A percentile compares a stretch with the other conserved stretches of the same genome.
These are phyloP conservation scores for Colletotrichum australisinense DNA, from an alignment of 2,329 filamentous ascomycete species.

Conservation along the genomic window DNA sequence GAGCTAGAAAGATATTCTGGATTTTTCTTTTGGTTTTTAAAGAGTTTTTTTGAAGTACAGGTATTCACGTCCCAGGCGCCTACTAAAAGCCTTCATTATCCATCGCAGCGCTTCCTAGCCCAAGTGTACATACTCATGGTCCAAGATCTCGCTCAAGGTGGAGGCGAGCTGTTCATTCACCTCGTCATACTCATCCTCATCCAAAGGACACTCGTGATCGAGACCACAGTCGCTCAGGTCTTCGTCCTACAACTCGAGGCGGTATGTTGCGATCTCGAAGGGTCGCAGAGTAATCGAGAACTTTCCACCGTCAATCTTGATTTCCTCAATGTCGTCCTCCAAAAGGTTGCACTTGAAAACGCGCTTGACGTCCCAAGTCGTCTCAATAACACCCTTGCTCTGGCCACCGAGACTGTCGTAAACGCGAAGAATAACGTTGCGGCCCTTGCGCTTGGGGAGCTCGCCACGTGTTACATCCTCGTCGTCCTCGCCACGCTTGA, in stretches of 20 bases:
- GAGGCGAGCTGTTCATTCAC: no score
- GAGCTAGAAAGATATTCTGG: constrained; percentile 25
- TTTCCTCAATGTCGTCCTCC: constrained; percentile 84
- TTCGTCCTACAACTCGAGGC: constrained; percentile 63
- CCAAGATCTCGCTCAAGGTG: not conserved
- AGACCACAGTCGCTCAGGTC: constrained; percentile 29
- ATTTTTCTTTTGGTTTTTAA: not conserved
- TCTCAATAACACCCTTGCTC: constrained; percentile 76
- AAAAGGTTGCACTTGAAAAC: constrained; percentile 88
- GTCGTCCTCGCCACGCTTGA: constrained; percentile 95
- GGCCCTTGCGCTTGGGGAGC: constrained; percentile 74
- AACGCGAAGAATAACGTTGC: constrained; percentile 84
- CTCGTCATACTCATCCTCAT: not conserved
- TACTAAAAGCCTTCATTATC: not conserved
- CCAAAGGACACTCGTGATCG: not conserved
- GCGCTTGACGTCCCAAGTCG: constrained; percentile 77
- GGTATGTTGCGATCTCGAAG: constrained; percentile 88
- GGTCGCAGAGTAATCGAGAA: constrained; percentile 76
- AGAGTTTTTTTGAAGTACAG: constrained; percentile 15
- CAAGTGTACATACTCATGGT: not conserved
- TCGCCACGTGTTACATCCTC: constrained; percentile 75
- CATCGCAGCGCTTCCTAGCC: not conserved
- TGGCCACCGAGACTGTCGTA: constrained; percentile 92
- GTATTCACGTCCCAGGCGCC: constrained; percentile 9
- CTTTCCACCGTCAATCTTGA: constrained; percentile 61